A percentile compares a stretch with the other conserved stretches of the same genome.
Conservation (phyloP, 2,329 filamentous ascomycete genomes). For the Gnomoniopsis sp. region DNA sequence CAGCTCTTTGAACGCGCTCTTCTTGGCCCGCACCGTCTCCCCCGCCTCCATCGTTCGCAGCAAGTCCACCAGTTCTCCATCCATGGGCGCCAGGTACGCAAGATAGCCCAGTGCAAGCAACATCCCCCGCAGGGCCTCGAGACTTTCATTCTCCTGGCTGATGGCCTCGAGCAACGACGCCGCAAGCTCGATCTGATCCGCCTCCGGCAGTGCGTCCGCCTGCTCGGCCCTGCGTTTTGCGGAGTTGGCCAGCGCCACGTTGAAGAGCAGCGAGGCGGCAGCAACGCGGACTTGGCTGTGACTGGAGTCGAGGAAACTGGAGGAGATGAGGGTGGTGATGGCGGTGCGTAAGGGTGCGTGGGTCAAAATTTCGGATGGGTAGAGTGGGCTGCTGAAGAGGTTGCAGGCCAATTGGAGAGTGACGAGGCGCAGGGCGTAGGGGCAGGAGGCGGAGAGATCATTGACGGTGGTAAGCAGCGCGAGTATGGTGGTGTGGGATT, state of each 20-base stretch:
- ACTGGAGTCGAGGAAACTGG: constrained; percentile 73
- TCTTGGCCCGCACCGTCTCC: constrained; percentile 58
- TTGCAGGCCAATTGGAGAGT: constrained; percentile 83
- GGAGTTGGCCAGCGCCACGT: constrained; percentile 70
- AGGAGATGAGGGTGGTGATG: constrained; percentile 68
- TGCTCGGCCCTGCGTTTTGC: constrained; percentile 57
- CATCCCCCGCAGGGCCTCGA: constrained; percentile 73
- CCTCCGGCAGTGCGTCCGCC: constrained; percentile 59
- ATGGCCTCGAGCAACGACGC: constrained; percentile 78
- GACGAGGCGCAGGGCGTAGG: constrained; percentile 80
- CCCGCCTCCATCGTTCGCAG: constrained; percentile 73
- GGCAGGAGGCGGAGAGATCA: constrained; percentile 49
- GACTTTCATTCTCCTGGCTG: constrained; percentile 54
- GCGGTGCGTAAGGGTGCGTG: constrained; percentile 49
- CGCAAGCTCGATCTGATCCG: constrained; percentile 74
- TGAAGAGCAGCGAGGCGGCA: constrained; percentile 79
- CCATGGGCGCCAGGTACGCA: constrained; percentile 64
- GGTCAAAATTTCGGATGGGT: constrained; percentile 59
- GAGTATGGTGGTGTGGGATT: constrained; percentile 58
- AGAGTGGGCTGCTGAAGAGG: constrained; percentile 73
- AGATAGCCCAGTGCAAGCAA: constrained; percentile 74
- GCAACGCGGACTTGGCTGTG: constrained; percentile 75
- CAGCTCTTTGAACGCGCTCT: constrained; percentile 53
- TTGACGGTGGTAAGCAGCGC: constrained; percentile 60
- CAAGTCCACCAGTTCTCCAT: constrained; percentile 78